A percentile compares a stretch with the other conserved stretches of the same genome.
These are phyloP conservation scores for Cryptosporidium andersoni DNA, from an alignment of 169 alveolate genomes.

Conservation along the genomic window DNA sequence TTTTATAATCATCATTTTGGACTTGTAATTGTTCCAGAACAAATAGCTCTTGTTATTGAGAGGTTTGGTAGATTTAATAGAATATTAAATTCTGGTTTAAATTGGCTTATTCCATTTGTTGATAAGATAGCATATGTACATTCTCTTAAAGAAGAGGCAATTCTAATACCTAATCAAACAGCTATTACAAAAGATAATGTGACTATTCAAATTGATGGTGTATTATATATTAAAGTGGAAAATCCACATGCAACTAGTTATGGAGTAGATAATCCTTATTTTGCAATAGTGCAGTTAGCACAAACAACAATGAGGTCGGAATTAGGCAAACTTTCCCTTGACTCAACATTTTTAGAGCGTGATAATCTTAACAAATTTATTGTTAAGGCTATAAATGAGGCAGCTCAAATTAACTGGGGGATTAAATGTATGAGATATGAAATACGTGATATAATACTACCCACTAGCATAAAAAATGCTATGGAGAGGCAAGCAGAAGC, in stretches of 20 bases:
- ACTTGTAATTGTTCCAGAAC: slow-evolving; percentile 90
- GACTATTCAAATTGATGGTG: slow-evolving; percentile 93
- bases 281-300: slow-evolving; percentile 92
- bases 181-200: slow-evolving; percentile 96
- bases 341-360: slow-evolving; percentile 93
- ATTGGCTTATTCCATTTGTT: slow-evolving; percentile 88
- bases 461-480: slow-evolving; percentile 88
- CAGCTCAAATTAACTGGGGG: slow-evolving; percentile 94
- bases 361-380: slow-evolving; percentile 88
- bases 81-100: slow-evolving; percentile 90
- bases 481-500: slow-evolving; percentile 96
- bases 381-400: slow-evolving; percentile 83
- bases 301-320: slow-evolving; percentile 96
- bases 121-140: slow-evolving; percentile 90
- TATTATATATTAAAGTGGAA: slow-evolving; percentile 88
- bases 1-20: slow-evolving; percentile 75
- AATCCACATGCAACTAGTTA: slow-evolving; percentile 90
- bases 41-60: slow-evolving; percentile 90
- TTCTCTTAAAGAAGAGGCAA: slow-evolving; percentile 92
- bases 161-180: slow-evolving; percentile 89
- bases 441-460: slow-evolving; percentile 92
- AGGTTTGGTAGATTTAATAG: slow-evolving; percentile 89
- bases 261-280: slow-evolving; percentile 91
- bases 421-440: slow-evolving; percentile 91
- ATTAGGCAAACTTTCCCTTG: slow-evolving; percentile 93